Evolutionary conservation across 2,329 filamentous ascomycete species (phyloP).

Genomic region (Torrubiellomyces zombiae): DNA sequence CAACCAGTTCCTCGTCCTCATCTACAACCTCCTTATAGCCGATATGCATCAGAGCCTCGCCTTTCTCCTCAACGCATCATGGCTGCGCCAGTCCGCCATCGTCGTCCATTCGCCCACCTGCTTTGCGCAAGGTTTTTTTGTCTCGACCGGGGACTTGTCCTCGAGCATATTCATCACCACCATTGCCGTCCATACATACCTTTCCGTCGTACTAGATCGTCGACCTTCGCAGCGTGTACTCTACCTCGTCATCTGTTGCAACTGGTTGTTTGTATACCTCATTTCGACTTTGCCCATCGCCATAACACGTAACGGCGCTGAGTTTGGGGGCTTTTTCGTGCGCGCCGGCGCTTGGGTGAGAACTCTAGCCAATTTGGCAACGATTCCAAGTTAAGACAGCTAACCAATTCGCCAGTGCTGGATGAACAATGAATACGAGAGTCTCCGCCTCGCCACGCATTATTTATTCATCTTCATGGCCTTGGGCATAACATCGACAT

Average conservation of each 20-base stretch:
- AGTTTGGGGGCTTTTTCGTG: constrained; percentile 36
- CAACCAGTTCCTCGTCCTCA: constrained; percentile 53
- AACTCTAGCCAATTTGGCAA: no score
- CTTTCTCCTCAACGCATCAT: constrained; percentile 45
- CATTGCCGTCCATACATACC: constrained; percentile 51
- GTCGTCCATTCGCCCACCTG: constrained; percentile 37
- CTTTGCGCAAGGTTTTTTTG: constrained; percentile 49
- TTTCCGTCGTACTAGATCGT: constrained; percentile 40
- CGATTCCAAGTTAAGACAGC: no score
- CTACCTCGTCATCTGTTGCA: constrained; percentile 24
- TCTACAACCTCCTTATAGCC: constrained; percentile 52
- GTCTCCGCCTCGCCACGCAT: constrained; percentile 41
- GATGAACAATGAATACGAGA: constrained; percentile 37
- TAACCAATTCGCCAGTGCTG: no score
- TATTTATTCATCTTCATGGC: constrained; percentile 46
- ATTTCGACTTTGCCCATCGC: constrained; percentile 35
- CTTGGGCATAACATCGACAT: constrained; percentile 18
- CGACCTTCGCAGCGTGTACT: constrained; percentile 33
- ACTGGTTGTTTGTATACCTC: constrained; percentile 44
- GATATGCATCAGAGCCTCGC: constrained; percentile 50
- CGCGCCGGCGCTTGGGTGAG: constrained; percentile 46
- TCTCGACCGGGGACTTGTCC: constrained; percentile 48
- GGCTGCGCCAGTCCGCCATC: constrained; percentile 37
- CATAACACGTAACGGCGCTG: constrained; percentile 23
- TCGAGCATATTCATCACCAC: constrained; percentile 50